Conservation (phyloP, 108 stramenopile genomes). For the Bacterosira constricta region DNA sequence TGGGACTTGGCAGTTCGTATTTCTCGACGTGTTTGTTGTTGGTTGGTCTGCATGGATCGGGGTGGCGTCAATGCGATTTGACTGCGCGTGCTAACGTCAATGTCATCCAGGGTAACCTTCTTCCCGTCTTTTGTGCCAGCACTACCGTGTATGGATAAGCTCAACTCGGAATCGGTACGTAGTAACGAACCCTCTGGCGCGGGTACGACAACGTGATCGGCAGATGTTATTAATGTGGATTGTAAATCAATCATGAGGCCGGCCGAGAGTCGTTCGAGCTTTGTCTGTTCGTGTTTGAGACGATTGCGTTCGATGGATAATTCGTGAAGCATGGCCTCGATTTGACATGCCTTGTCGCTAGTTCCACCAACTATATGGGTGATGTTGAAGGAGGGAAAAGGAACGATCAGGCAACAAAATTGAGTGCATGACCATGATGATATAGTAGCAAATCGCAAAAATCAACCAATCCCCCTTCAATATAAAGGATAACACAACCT, state of each 20-base stretch:
- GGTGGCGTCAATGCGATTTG: not conserved
- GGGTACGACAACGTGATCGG: conserved; percentile 56
- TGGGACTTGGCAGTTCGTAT: conserved; percentile 39
- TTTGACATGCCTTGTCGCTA: conserved; percentile 74
- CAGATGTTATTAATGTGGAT: conserved; percentile 66
- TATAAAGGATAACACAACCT: not conserved
- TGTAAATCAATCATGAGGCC: conserved; percentile 75
- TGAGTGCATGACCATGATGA: too few species aligned
- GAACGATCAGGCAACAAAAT: not conserved
- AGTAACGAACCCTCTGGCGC: conserved; percentile 38
- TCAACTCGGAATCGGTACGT: conserved; percentile 37
- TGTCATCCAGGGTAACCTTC: conserved; percentile 18
- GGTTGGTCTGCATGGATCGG: too few species aligned
- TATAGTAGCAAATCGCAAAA: too few species aligned
- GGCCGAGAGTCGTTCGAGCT: conserved; percentile 72
- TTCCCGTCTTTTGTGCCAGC: too few species aligned
- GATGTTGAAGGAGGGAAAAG: not conserved
- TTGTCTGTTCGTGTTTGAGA: conserved; percentile 66
- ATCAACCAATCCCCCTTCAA: too few species aligned
- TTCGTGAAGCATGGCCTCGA: conserved; percentile 72
- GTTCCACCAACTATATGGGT: conserved; percentile 63
- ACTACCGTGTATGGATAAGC: not conserved
- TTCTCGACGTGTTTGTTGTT: conserved; percentile 13
- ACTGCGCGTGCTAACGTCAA: conserved; percentile 10
- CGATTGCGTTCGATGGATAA: conserved; percentile 62